Percentiles rank a stretch among this genome's conserved stretches.
phyloP scores from a whole-genome alignment of 208 protist genomes.

The Sergeia podlipaevii region DNA sequence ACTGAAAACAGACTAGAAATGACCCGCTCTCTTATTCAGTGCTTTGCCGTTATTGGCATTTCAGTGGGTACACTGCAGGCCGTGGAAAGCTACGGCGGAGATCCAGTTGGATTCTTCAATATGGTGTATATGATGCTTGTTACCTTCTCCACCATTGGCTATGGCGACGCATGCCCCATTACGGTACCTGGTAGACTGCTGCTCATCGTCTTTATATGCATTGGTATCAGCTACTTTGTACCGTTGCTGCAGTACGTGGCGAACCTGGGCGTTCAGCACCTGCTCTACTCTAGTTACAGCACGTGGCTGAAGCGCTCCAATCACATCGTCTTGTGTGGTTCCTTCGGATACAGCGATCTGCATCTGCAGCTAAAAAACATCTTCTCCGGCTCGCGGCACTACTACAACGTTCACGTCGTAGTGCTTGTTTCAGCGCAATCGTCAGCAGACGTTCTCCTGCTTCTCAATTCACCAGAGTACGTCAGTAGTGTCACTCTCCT shows the following conservation, averaged over 20 bases:
- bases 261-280: slow-evolving; percentile 24
- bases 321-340: slow-evolving; percentile 27
- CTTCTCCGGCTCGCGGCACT: slow-evolving; percentile 23
- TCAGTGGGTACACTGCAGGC: slow-evolving; percentile 32
- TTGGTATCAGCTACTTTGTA: slow-evolving; percentile 29
- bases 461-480: slow-evolving; percentile 36
- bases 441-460: slow-evolving; percentile 19
- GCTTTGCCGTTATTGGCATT: slow-evolving; percentile 36
- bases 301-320: slow-evolving; percentile 30
- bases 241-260: slow-evolving; percentile 31
- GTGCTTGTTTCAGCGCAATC: slow-evolving; percentile 23
- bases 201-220: slow-evolving; percentile 31
- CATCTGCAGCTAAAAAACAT: slow-evolving; percentile 37
- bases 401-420: slow-evolving; percentile 26
- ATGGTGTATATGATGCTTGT: slow-evolving; percentile 37
- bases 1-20: slow-evolving; percentile 33
- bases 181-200: slow-evolving; percentile 24
- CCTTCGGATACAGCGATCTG: slow-evolving; percentile 24
- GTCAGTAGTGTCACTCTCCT: slow-evolving; percentile 23
- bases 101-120: slow-evolving; percentile 32
- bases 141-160: slow-evolving; percentile 33
- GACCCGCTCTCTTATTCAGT: slow-evolving; percentile 28
- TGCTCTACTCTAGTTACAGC: slow-evolving; percentile 19
- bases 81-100: slow-evolving; percentile 28
- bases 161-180: slow-evolving; percentile 22